Evolutionary conservation across 129 eudicot genomes (phyloP), one percentile per base, ranked within the genome.

Genomic region (Silybum marianum): DNA sequence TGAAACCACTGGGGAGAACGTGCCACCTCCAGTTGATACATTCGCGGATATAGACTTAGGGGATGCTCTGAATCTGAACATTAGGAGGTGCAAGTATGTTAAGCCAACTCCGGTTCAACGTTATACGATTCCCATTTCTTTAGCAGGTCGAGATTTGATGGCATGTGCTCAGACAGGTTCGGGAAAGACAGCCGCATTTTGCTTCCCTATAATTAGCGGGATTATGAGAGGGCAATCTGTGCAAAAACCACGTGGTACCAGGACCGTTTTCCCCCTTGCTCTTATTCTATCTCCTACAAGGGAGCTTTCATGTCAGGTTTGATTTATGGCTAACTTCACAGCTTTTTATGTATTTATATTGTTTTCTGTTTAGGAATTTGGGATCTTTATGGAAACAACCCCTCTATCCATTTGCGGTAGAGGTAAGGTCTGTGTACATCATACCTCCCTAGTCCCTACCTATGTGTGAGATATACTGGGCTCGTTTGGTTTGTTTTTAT

Each of bases 81-180:
- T 93, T 32, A 88, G 86, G 87, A 87, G 97, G 88, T 93, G 97
- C 78, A 90, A 87, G 86, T 93, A 93, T 84, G 90, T 90, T 54
- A 90, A 84, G 81, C 97, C 97, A 1, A 90, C 96, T 5, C 96
- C 97, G 21, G 91, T 93, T 38, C 97, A 93, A 72, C 89, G 96
- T 58, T 83, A 93, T 75, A 91, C 97, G 7, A 93, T 93, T 67
- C 97, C 97, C 3, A 90, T 90, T 70, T 89, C 96, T 54, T 83
- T 90, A 70, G 92, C 88, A 4, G 97, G 97, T 2, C 84, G 97
- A 72, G 97, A 93, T 83, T 78, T 93, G 76, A 93, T 93, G 97
- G 97, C 97, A 24, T 90, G 97, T 78, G 97, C 97, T 34, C 97
- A 93, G 83, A 93, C 97, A 11, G 97, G 97, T 19, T 93, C 97